Base-by-base conservation (phyloP, 441 rosid genomes). In the Jatropha podagrica region DNA sequence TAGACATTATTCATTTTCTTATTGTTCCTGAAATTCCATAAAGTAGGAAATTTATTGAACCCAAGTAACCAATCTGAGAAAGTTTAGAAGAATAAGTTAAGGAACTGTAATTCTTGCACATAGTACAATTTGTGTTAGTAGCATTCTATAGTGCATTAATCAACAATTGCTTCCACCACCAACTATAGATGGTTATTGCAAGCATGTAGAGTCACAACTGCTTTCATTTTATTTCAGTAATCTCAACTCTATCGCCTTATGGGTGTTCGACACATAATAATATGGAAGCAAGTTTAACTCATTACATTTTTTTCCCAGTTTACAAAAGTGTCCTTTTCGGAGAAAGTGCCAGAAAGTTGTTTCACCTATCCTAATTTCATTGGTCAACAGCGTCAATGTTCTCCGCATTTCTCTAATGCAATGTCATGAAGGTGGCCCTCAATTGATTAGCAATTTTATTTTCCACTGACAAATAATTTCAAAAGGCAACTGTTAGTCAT, bases 1-100 rank as follows among this genome's bases (percentile, higher is more conserved):
- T 69, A 81, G 65, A 59, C 51, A 78, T 18, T 64, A 44, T 73
- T 15, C 52, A 71, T 59, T 11, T 49, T 0, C 40, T 54, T 37
- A 41, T 69, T 70, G 18, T 51, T 78, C 67, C 14, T 56, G 13
- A 73, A 56, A 49, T 71, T 63, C 42, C 17, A 40, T 69, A 62
- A 68, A 7, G 52, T 76, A 23, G 32, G 51, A 42, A 77, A 23
- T 44, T 12, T 69, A 60, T 60, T 46, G 8, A 32, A 55, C 61
- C 38, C 72, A 46, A 27, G 3, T 69, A 14, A 12, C 55, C 59
- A 27, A 38, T 60, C 49, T 14, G 42, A 55, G 52, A 17, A 52
- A 26, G 20, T 37, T 37, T 23, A 75, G 62, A 69, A 37, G 37
- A 37, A 13, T 37, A 3, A 32, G 58, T 68, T 4, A 44, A 26